Base-by-base conservation (phyloP, 345 rosid genomes). In the Camelina hispida region DNA sequence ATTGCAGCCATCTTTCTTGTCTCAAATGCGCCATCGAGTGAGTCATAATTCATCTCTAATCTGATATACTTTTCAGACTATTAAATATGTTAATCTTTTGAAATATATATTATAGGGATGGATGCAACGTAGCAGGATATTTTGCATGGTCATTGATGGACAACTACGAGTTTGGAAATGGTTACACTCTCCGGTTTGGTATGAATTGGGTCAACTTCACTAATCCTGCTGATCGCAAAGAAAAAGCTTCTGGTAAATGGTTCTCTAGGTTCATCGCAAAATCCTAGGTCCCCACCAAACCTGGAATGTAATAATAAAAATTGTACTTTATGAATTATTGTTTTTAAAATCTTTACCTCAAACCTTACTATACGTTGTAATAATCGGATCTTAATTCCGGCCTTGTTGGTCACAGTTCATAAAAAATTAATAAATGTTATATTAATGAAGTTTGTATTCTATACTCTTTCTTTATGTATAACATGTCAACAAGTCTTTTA, bases 241-340 rank as follows among this genome's bases (percentile, higher is more conserved):
- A 40, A 74, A 81, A 83, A 48, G 43, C 18, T 37, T 75, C 73
- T 16, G 80, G 74, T 34, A 55, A 72, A 65, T 72, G 79, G 77
- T 82, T 62, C 25, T 82, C 82, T 65, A 87, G 13, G 38, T 78
- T 80, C 77, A 55, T 78, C 76, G 18, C 43, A 23, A 14, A 62
- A 28, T 48, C 8, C 46, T 4, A 2, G 3, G 28, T 25, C 4
- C 4, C 28, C 28, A 25, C 28, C 28, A 70, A 48, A 50, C 40
- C 37, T 32, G 1, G 34, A 32, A 32, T 32, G 7, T 32, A 32
- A 32, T 32, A 32, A 32, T 2, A 25, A 25, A 4, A 4, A 6
- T 32, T 32, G 34, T 32, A 32, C 34, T 32, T 1, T 32, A 32
- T 32, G 28, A 25, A 25, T 0, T 5, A 32, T 32, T 32, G 34